Evolutionary conservation across 495 filamentous ascomycete genomes (phyloP).

Genomic region (Pyronema domesticum): DNA sequence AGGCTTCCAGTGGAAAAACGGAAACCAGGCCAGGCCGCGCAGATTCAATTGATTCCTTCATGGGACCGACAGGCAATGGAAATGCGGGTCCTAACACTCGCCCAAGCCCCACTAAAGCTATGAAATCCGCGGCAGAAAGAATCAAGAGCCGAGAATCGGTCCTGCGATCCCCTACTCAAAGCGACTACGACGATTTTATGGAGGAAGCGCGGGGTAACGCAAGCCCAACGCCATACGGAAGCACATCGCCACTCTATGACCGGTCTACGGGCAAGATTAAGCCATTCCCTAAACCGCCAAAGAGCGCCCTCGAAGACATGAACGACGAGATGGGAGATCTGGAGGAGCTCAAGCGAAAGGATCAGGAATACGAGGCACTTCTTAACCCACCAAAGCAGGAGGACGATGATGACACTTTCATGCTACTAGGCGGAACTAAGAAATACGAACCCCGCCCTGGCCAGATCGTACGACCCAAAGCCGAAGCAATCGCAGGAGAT

Average conservation of each 20-base stretch:
- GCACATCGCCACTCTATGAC: neutral
- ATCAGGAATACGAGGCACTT: constrained; percentile 13
- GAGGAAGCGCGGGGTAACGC: neutral
- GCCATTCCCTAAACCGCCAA: constrained; percentile 2
- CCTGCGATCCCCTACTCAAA: neutral
- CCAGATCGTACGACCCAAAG: constrained; percentile 9
- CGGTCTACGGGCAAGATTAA: constrained; percentile 1
- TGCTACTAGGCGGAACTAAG: constrained; percentile 3
- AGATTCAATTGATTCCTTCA: constrained; percentile 4
- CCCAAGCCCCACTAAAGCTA: neutral
- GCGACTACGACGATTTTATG: constrained; percentile 1
- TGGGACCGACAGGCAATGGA: neutral
- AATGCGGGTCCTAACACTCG: neutral
- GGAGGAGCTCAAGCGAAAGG: constrained; percentile 11
- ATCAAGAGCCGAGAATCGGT: neutral
- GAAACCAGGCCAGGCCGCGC: neutral
- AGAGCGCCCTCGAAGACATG: constrained; percentile 11
- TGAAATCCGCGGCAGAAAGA: neutral
- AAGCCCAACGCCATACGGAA: neutral
- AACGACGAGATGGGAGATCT: constrained; percentile 15
- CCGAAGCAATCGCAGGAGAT: constrained; percentile 13
- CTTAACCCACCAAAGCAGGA: constrained; percentile 8
- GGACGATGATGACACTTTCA: constrained; percentile 9
- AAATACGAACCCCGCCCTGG: constrained; percentile 6
- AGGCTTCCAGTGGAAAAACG: no score